A percentile compares a stretch with the other conserved stretches of the same genome.
These are phyloP conservation scores for Talaromyces sp. DNA, from an alignment of 2,329 filamentous ascomycete species.

Conservation along the genomic window DNA sequence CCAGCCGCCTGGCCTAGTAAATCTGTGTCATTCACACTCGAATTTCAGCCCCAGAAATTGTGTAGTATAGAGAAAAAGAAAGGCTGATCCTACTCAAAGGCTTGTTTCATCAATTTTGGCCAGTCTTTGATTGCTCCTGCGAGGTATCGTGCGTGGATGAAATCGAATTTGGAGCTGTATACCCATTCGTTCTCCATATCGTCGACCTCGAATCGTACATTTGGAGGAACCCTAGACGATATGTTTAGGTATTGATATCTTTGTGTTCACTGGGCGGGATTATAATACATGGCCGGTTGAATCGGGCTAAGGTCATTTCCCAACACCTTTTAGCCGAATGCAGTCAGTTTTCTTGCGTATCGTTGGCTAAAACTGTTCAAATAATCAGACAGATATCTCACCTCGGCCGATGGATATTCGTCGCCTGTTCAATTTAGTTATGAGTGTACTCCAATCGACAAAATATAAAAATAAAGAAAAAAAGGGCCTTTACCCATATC, in stretches of 20 bases:
- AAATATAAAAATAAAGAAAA: no score
- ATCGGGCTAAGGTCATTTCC: slow-evolving; percentile 13
- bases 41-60: not conserved
- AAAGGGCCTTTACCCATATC: slow-evolving; percentile 6
- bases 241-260: not conserved
- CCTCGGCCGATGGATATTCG: slow-evolving; percentile 7
- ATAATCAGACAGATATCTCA: not conserved
- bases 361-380: not conserved
- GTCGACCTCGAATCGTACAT: slow-evolving; percentile 19
- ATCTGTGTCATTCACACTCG: not conserved
- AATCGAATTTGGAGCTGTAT: slow-evolving; percentile 17
- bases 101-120: slow-evolving; percentile 9
- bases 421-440: not conserved
- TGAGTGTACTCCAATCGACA: not conserved
- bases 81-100: slow-evolving; percentile 13
- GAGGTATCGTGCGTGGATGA: slow-evolving; percentile 18
- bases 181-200: slow-evolving; percentile 18
- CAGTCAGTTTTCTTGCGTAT: not conserved
- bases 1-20: slow-evolving; percentile 18
- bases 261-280: not conserved
- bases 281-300: slow-evolving; percentile 9
- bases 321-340: slow-evolving; percentile 1
- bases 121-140: slow-evolving; percentile 15
- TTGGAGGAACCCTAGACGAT: slow-evolving; percentile 17
- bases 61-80: not conserved